These are phyloP conservation scores for Brettanomyces bruxellensis DNA, from an alignment of 805 yeast species.

Conservation along the genomic window DNA sequence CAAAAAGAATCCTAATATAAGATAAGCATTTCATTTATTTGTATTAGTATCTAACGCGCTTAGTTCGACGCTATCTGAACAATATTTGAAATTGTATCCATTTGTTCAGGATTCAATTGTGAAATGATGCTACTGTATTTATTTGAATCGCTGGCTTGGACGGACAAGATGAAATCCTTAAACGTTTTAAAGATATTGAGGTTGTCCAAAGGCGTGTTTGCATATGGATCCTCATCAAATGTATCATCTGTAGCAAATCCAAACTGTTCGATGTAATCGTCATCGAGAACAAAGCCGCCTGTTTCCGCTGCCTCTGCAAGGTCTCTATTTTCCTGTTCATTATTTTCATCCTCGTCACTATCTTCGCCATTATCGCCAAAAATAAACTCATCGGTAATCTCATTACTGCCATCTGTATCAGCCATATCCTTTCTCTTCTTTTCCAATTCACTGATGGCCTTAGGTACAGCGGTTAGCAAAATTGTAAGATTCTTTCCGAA, in stretches of 20 bases:
- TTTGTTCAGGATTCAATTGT: constrained; percentile 16
- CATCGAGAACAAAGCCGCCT: constrained; percentile 9
- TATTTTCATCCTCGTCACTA: constrained; percentile 19
- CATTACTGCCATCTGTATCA: constrained; percentile 19
- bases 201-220: constrained; percentile 70
- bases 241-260: constrained; percentile 44
- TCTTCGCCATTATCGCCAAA: constrained; percentile 19
- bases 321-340: constrained; percentile 22
- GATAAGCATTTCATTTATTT: too few species aligned
- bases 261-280: constrained; percentile 1
- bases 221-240: constrained; percentile 71
- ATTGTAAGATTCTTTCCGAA: constrained; percentile 43
- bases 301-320: constrained; percentile 27
- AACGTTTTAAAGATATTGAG: constrained; percentile 65
- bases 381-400: constrained; percentile 7
- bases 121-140: constrained; percentile 17
- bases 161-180: constrained; percentile 39
- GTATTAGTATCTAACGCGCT: background rate
- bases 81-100: constrained; percentile 11
- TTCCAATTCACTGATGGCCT: constrained; percentile 58
- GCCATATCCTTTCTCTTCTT: constrained; percentile 50
- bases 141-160: constrained; percentile 38
- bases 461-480: constrained; percentile 56
- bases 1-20: too few species aligned
- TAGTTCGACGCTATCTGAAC: constrained; percentile 2